Conservation (phyloP, 2,329 filamentous ascomycete species). For the Penicillium sp. region DNA sequence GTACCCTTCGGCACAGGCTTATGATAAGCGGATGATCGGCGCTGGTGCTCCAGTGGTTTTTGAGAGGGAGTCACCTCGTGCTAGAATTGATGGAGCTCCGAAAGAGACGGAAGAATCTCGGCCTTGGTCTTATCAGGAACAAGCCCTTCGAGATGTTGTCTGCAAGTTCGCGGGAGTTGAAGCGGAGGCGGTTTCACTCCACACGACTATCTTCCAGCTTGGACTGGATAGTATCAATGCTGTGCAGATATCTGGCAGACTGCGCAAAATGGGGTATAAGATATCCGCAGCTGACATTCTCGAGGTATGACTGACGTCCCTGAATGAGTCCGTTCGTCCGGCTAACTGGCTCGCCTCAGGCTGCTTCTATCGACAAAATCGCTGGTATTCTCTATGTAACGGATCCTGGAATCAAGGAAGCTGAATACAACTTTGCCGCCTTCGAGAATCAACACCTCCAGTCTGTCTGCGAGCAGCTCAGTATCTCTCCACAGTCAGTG, state of each 20-base stretch:
- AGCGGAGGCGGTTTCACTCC: conserved; percentile 53
- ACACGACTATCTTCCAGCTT: conserved; percentile 80
- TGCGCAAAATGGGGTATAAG: conserved; percentile 61
- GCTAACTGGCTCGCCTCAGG: conserved; percentile 22
- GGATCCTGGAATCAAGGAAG: conserved; percentile 15
- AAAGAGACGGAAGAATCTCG: conserved; percentile 11
- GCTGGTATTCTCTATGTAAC: conserved; percentile 42
- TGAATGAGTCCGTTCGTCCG: background rate
- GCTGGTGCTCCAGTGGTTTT: conserved; percentile 31
- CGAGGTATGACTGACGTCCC: conserved; percentile 44
- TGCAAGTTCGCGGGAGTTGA: conserved; percentile 59
- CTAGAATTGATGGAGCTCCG: background rate
- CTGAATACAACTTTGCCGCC: conserved; percentile 49
- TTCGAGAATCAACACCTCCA: conserved; percentile 52
- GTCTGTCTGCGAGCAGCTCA: conserved; percentile 33
- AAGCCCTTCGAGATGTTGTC: conserved; percentile 57
- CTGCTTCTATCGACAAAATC: conserved; percentile 39
- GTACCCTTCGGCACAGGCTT: conserved; percentile 33
- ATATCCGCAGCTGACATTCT: conserved; percentile 74
- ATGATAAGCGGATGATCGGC: conserved; percentile 27
- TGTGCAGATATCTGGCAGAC: conserved; percentile 68
- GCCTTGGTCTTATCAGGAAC: conserved; percentile 56
- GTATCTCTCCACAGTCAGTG: conserved; percentile 41
- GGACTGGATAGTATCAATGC: conserved; percentile 91
- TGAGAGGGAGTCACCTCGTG: conserved; percentile 11